Evolutionary conservation across 768 basidiomycete species (phyloP), one percentile per base, ranked within the genome.

Genomic region (Tricholoma bakamatsutake): DNA sequence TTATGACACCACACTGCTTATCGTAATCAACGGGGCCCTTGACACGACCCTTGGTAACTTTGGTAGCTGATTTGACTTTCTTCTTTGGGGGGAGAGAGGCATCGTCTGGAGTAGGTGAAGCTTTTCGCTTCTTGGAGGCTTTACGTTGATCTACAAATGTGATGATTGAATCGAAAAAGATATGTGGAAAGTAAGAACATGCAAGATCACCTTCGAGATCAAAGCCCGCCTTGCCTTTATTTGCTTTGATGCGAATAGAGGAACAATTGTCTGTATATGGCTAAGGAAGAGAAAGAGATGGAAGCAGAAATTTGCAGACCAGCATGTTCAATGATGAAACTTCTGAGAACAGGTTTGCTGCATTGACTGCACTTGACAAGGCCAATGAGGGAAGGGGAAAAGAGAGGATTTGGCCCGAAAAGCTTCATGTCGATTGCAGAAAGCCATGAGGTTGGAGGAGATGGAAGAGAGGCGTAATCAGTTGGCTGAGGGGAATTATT

Each of bases 1-100:
- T 98, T 68, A 97, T 96, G 35, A 98, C 96, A 50, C 96, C 94
- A 63, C 96, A 98, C 61, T 97, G 94, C 54, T 82, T 85, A 74
- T 97, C 92, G 60, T 85, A 84, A 71, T 98, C 88, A 50, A 96
- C 83, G 3, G 94, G 93, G 1, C 91, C 90, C 63, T 91, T 91
- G 57, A 81, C 71, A 45, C 90, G 84, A 15, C 88, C 86, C 68
- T 90, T 91, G 17, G 83, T 89, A 50, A 88, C 76, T 68, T 90
- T 88, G 30, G 87, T 69, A 4, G 79, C 71, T 0, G 83, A 76
- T 64, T 87, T 88, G 57, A 71, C 70, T 73, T 93, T 92, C 75
- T 94, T 93, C 71, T 87, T 87, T 55, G 83, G 82, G 5, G 87
- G 85, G 35, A 77, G 78, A 18, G 75, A 74, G 2, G 81, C 79